Conservation (phyloP, 108 stramenopile genomes). For the Cyclotella baltica region DNA sequence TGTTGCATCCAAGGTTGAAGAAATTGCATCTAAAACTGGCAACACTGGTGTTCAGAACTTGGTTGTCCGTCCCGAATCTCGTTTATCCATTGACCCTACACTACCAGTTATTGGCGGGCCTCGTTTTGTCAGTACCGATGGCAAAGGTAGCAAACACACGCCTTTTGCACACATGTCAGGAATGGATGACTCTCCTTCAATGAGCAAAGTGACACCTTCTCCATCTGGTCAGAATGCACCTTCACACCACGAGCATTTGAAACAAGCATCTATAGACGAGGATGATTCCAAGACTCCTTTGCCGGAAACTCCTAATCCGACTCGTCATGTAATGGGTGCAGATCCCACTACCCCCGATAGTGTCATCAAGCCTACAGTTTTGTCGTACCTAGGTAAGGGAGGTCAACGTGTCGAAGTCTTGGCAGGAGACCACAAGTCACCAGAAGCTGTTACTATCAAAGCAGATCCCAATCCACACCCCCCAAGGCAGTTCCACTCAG, state of each 20-base stretch:
- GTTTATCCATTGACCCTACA: not conserved
- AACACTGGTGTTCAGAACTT: slow-evolving; percentile 11
- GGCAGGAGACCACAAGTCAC: not conserved
- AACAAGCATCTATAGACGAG: not conserved
- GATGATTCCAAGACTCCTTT: slow-evolving; percentile 32
- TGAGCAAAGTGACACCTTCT: slow-evolving; percentile 37
- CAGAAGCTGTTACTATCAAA: not conserved
- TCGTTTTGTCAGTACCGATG: not conserved
- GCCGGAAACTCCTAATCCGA: slow-evolving; percentile 34
- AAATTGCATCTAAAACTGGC: slow-evolving; percentile 34
- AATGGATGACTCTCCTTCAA: slow-evolving; percentile 17
- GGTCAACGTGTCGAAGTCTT: not conserved
- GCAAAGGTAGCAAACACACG: slow-evolving; percentile 3
- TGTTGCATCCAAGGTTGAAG: slow-evolving; percentile 38
- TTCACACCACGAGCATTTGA: not conserved
- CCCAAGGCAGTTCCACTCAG: not conserved
- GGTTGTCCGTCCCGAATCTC: slow-evolving; percentile 4
- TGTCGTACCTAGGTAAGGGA: slow-evolving; percentile 20
- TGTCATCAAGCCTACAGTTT: slow-evolving; percentile 40
- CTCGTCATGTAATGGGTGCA: slow-evolving; percentile 31
- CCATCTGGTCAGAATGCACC: not conserved
- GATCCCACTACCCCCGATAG: slow-evolving; percentile 42
- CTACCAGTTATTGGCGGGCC: not conserved
- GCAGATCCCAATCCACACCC: not conserved
- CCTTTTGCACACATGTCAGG: not conserved